Evolutionary conservation across 163 green algal genomes (phyloP).

Genomic region (Chlamydomonas reinhardtii): DNA sequence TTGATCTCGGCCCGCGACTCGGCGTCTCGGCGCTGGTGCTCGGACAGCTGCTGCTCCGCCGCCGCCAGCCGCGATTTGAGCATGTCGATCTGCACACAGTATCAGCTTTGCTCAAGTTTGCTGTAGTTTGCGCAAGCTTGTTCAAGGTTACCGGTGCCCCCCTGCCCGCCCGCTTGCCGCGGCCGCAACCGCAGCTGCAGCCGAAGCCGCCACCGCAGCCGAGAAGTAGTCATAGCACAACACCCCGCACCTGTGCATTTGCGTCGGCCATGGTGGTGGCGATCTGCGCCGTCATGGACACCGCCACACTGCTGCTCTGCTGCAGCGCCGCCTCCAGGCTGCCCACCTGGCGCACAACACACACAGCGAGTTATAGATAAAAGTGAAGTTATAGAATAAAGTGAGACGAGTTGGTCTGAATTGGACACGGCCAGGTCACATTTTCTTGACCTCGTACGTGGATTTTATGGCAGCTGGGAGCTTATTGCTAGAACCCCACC

Average conservation of each 20-base stretch:
- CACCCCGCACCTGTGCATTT: conserved; percentile 46
- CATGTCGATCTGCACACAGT: conserved; percentile 44
- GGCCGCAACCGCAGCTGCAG: too few species aligned
- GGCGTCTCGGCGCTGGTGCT: conserved; percentile 48
- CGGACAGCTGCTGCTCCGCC: conserved; percentile 51
- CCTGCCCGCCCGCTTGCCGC: too few species aligned
- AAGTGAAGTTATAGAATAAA: too few species aligned
- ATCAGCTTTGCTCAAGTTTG: neutral
- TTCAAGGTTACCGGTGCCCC: too few species aligned
- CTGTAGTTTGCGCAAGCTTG: neutral
- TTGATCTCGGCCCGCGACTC: conserved; percentile 55
- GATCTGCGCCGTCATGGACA: conserved; percentile 69
- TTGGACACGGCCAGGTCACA: too few species aligned
- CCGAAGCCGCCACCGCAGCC: too few species aligned
- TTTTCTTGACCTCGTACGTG: too few species aligned
- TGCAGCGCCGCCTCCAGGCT: conserved; percentile 64
- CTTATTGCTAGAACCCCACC: neutral
- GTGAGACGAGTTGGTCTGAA: too few species aligned
- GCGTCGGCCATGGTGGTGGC: conserved; percentile 63
- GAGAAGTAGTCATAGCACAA: too few species aligned
- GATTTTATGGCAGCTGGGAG: too few species aligned
- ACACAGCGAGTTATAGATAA: too few species aligned
- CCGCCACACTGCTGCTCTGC: conserved; percentile 62
- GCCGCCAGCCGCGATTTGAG: conserved; percentile 55
- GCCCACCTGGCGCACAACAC: too few species aligned